Evolutionary conservation across 2,329 filamentous ascomycete genomes (phyloP).

Genomic region (Phialemoniopsis sp.): DNA sequence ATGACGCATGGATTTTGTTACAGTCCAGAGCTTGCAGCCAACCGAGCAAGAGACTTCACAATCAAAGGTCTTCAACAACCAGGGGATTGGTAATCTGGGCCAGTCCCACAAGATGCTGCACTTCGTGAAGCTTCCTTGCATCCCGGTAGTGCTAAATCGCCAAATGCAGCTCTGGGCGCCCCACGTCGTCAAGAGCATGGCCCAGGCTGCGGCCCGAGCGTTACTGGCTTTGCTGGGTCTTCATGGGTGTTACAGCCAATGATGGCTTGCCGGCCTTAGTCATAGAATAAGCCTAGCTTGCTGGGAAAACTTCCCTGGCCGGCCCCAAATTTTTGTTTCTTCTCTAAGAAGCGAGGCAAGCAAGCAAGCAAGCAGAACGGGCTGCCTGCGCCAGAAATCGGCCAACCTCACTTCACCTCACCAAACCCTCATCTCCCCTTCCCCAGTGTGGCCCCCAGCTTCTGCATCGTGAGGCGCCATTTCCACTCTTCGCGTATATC

Average conservation of each 20-base stretch:
- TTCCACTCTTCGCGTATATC: background rate
- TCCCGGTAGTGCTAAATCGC: too few species aligned
- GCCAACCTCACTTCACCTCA: conserved; percentile 1
- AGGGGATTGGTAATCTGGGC: too few species aligned
- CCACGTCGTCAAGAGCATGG: too few species aligned
- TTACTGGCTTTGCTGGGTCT: background rate
- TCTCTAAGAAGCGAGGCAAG: background rate
- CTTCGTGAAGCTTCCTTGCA: too few species aligned
- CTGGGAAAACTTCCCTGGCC: background rate
- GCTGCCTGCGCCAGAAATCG: background rate
- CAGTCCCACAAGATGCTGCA: too few species aligned
- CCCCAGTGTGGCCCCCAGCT: background rate
- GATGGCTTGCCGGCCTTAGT: background rate
- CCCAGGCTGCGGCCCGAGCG: background rate
- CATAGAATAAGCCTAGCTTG: background rate
- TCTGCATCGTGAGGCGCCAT: background rate
- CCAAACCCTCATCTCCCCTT: background rate
- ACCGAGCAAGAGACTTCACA: too few species aligned
- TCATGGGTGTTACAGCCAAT: background rate
- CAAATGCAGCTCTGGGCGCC: too few species aligned
- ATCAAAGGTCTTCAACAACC: too few species aligned
- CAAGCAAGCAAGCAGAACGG: background rate
- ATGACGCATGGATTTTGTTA: too few species aligned
- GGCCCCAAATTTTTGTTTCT: conserved; percentile 1
- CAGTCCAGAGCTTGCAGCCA: too few species aligned